Evolutionary conservation across 1,284 basidiomycete genomes (phyloP).

Genomic region (Naganishia liquefaciens): DNA sequence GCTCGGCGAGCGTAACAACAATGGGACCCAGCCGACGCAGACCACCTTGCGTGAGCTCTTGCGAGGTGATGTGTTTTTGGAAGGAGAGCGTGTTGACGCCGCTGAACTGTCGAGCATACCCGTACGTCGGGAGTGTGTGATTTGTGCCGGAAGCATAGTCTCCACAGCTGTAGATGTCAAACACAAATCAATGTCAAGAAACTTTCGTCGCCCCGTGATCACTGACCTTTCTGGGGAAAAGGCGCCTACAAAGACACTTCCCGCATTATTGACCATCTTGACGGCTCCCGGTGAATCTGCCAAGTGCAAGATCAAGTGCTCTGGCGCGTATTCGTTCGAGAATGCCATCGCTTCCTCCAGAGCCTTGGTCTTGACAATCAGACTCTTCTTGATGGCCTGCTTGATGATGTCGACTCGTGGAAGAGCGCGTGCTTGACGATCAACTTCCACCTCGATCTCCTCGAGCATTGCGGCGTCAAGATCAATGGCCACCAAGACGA

Average conservation of each 20-base stretch:
- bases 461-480: slow-evolving; percentile 66
- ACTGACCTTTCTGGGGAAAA: slow-evolving; percentile 89
- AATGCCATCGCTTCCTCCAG: slow-evolving; percentile 79
- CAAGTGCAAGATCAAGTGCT: slow-evolving; percentile 90
- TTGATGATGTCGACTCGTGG: slow-evolving; percentile 87
- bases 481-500: slow-evolving; percentile 82
- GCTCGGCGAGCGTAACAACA: slow-evolving; percentile 87
- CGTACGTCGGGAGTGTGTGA: slow-evolving; percentile 92
- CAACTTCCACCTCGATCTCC: slow-evolving; percentile 81
- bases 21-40: slow-evolving; percentile 79
- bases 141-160: slow-evolving; percentile 99
- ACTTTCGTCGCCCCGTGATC: too few species aligned
- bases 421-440: slow-evolving; percentile 81
- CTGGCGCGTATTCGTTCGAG: slow-evolving; percentile 96
- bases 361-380: slow-evolving; percentile 74
- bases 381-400: slow-evolving; percentile 85
- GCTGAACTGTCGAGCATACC: slow-evolving; percentile 95
- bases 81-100: slow-evolving; percentile 97
- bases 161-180: slow-evolving; percentile 67
- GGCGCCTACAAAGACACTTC: slow-evolving; percentile 92
- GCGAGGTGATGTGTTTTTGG: slow-evolving; percentile 98
- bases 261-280: slow-evolving; percentile 77
- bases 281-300: slow-evolving; percentile 69
- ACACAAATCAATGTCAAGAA: not conserved
- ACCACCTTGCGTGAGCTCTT: slow-evolving; percentile 81